phyloP scores from a whole-genome alignment of 345 rosid genomes.

The Luvunga scandens region DNA sequence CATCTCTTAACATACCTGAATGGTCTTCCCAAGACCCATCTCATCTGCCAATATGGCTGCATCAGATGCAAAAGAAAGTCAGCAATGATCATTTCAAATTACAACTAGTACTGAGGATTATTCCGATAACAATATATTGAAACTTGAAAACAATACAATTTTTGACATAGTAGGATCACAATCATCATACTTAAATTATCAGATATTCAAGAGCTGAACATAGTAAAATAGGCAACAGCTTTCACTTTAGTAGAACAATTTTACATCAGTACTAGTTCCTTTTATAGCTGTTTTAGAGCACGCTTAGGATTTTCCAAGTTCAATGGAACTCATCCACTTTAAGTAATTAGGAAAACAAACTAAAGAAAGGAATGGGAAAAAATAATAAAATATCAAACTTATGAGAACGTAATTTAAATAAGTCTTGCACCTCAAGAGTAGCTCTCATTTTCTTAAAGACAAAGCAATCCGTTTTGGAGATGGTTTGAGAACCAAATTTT shows the following conservation, averaged over 20 bases:
- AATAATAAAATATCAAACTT: not conserved
- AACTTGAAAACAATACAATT: not conserved
- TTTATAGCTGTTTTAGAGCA: not conserved
- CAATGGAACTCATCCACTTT: not conserved
- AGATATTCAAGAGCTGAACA: not conserved
- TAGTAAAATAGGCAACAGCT: not conserved
- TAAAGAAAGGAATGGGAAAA: not conserved
- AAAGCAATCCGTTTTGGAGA: not conserved
- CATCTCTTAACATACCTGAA: conserved; percentile 59
- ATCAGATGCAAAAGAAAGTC: conserved; percentile 27
- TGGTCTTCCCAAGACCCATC: conserved; percentile 99
- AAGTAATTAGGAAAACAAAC: not conserved
- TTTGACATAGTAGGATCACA: not conserved
- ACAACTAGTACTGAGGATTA: conserved; percentile 1
- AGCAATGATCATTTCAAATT: conserved; percentile 13
- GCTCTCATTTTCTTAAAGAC: not conserved
- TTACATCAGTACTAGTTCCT: not conserved
- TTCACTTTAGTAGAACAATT: not conserved
- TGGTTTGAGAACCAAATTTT: not conserved
- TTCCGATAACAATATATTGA: not conserved
- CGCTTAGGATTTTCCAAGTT: not conserved
- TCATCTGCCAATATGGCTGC: conserved; percentile 98
- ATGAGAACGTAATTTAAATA: not conserved
- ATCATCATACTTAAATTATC: not conserved
- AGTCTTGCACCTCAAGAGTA: not conserved